Evolutionary conservation across 331 rosid species (phyloP).

Genomic region (Dryas integrifolia): DNA sequence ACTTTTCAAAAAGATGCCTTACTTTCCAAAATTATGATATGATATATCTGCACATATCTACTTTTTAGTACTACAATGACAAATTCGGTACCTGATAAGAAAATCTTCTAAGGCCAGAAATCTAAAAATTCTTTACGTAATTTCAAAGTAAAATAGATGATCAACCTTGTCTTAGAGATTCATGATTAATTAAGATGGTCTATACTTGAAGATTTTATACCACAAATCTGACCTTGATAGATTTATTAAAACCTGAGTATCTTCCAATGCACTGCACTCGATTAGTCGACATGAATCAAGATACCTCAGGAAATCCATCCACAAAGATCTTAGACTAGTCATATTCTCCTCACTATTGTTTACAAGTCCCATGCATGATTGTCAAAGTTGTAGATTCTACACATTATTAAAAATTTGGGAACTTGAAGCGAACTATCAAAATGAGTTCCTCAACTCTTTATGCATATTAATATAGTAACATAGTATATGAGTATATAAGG

Average conservation of each 20-base stretch:
- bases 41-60: background rate
- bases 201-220: constrained; percentile 49
- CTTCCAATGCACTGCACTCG: constrained; percentile 28
- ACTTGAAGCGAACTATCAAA: no score
- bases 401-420: no score
- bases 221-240: constrained; percentile 18
- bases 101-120: background rate
- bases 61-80: background rate
- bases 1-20: background rate
- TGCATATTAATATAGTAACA: no score
- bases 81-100: background rate
- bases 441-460: no score
- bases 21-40: background rate
- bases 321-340: constrained; percentile 20
- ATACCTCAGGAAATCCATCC: constrained; percentile 20
- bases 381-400: constrained; percentile 28
- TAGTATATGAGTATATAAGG: no score
- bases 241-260: constrained; percentile 21
- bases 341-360: background rate
- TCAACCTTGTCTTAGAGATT: constrained; percentile 23
- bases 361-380: constrained; percentile 4
- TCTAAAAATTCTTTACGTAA: background rate
- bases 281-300: background rate
- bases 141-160: background rate
- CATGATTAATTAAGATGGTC: constrained; percentile 41